Conservation (phyloP, 768 basidiomycete species). For the Leccinum ochraceum region DNA sequence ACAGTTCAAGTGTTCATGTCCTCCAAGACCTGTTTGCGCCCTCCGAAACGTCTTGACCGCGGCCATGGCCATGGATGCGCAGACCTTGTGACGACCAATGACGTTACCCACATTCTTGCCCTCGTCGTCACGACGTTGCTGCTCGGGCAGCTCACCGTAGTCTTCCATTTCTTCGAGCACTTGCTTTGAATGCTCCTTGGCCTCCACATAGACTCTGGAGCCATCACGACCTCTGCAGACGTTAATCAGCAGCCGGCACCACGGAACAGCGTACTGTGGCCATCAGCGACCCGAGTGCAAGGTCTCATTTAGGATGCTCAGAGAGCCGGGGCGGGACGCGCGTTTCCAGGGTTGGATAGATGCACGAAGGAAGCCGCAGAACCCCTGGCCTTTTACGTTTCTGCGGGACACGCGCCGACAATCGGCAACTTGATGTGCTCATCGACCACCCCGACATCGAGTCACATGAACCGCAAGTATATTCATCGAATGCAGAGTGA, state of each 20-base stretch:
- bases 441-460: background rate
- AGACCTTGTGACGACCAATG: slow-evolving; percentile 25
- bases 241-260: background rate
- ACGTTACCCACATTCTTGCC: slow-evolving; percentile 19
- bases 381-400: slow-evolving; percentile 7
- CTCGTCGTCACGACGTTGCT: slow-evolving; percentile 6
- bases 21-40: slow-evolving; percentile 10
- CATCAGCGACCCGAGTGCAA: slow-evolving; percentile 14
- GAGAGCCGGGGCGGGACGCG: slow-evolving; percentile 2
- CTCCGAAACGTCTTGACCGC: slow-evolving; percentile 25
- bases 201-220: slow-evolving; percentile 16
- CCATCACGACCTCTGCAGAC: slow-evolving; percentile 15
- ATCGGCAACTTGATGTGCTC: slow-evolving; percentile 4
- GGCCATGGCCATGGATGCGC: background rate
- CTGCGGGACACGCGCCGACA: slow-evolving; percentile 10
- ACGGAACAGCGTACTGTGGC: slow-evolving; percentile 10
- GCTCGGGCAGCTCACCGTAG: slow-evolving; percentile 16
- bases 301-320: background rate
- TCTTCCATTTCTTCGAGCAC: slow-evolving; percentile 26
- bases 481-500: background rate
- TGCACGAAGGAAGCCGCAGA: background rate
- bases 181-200: slow-evolving; percentile 26
- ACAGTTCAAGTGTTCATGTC: slow-evolving; percentile 8
- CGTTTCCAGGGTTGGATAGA: slow-evolving; percentile 20
- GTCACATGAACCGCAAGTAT: background rate